A percentile compares a stretch with the other conserved stretches of the same genome.
Conservation (phyloP, 2,329 filamentous ascomycete genomes). For the Pestalotiopsis sp. region DNA sequence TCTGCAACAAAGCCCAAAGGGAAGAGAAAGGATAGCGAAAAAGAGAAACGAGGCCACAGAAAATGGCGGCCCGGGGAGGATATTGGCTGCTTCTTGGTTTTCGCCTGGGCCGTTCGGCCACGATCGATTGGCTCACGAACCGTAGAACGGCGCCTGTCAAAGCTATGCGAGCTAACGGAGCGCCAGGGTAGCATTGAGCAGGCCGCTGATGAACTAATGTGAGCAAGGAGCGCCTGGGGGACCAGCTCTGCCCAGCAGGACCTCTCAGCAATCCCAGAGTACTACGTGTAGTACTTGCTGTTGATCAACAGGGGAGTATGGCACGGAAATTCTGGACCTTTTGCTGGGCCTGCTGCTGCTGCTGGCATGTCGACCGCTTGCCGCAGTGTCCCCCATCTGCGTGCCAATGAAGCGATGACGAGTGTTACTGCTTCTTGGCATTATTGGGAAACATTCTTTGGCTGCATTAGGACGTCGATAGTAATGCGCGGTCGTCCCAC, state of each 20-base stretch:
- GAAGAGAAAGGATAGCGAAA: constrained; percentile 19
- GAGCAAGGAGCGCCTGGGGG: constrained; percentile 6
- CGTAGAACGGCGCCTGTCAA: constrained; percentile 27
- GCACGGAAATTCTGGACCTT: not conserved
- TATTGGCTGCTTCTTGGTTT: constrained; percentile 29
- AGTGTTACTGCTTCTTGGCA: constrained; percentile 4
- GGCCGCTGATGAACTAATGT: constrained; percentile 11
- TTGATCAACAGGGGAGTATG: constrained; percentile 3
- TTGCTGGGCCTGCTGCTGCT: not conserved
- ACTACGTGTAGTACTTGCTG: not conserved
- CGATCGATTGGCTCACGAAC: constrained; percentile 33
- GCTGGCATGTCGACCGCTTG: not conserved
- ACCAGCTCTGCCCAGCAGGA: not conserved
- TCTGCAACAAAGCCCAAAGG: constrained; percentile 6
- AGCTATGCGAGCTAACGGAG: constrained; percentile 34
- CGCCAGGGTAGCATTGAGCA: constrained; percentile 22
- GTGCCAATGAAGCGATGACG: constrained; percentile 4
- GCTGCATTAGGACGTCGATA: constrained; percentile 19
- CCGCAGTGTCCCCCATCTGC: not conserved
- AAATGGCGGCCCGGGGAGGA: constrained; percentile 20
- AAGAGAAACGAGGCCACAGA: constrained; percentile 20
- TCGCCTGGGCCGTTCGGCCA: constrained; percentile 17
- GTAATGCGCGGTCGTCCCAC: constrained; percentile 22
- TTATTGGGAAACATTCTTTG: not conserved
- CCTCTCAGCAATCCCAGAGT: not conserved